Conservation (phyloP, 306 rosid species). For the Ormosia emarginata region DNA sequence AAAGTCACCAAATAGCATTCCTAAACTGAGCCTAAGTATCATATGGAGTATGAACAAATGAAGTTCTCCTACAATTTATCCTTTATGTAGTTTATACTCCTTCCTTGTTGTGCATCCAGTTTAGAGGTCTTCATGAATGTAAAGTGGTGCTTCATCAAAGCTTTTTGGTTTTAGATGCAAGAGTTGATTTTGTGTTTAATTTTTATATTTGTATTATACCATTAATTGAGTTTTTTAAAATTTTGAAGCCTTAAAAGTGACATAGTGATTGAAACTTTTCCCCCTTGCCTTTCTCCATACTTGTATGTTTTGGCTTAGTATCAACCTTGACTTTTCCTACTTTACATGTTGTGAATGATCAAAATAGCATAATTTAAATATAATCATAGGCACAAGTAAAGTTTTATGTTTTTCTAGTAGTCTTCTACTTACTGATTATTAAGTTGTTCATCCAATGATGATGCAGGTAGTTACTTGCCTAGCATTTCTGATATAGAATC, state of each 20-base stretch:
- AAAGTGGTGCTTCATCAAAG: background rate
- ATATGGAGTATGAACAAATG: no score
- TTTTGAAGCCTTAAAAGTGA: background rate
- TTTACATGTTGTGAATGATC: background rate
- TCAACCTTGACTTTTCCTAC: background rate
- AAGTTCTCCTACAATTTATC: no score
- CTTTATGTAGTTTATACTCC: no score
- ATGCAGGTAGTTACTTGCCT: background rate
- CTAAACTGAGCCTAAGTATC: no score
- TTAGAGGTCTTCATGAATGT: background rate
- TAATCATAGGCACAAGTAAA: background rate
- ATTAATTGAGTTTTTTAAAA: background rate
- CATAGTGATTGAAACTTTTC: background rate
- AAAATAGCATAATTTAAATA: background rate
- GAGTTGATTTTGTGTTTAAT: background rate
- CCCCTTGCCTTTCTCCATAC: background rate
- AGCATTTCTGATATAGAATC: background rate
- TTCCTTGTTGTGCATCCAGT: no score
- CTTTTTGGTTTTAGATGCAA: background rate
- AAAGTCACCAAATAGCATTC: no score
- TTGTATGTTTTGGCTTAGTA: background rate
- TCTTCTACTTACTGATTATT: background rate
- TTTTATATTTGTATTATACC: background rate
- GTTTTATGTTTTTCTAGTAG: background rate
- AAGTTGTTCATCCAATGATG: background rate